phyloP scores from a whole-genome alignment of 805 yeast species.

The Priceomyces castillae region DNA sequence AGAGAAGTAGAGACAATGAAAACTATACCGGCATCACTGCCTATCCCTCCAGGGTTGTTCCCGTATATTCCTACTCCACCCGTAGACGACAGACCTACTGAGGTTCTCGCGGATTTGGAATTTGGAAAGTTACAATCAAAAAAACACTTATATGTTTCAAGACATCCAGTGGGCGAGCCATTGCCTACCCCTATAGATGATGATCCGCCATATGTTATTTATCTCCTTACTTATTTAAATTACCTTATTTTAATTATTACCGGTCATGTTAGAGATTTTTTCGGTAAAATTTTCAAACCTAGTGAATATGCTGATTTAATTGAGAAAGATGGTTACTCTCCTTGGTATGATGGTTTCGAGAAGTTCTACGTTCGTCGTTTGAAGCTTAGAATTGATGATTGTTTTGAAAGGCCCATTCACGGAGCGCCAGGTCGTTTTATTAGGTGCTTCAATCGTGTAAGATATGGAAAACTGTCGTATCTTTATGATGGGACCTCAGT shows the following conservation, averaged over 20 bases:
- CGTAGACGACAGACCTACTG: constrained; percentile 29
- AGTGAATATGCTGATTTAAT: constrained; percentile 62
- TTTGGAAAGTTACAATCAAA: constrained; percentile 67
- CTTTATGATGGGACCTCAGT: constrained; percentile 72
- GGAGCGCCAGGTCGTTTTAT: constrained; percentile 96
- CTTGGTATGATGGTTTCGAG: constrained; percentile 93
- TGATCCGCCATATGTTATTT: constrained; percentile 81
- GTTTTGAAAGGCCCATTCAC: constrained; percentile 93
- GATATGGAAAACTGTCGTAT: constrained; percentile 65
- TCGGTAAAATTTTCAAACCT: constrained; percentile 73
- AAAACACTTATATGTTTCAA: constrained; percentile 63
- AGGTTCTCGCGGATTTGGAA: constrained; percentile 53
- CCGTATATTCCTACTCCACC: constrained; percentile 39
- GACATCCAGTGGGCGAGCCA: constrained; percentile 55
- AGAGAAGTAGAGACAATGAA: background rate
- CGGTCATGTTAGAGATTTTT: constrained; percentile 88
- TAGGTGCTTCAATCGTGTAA: constrained; percentile 72
- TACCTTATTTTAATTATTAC: constrained; percentile 80
- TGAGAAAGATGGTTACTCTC: constrained; percentile 88
- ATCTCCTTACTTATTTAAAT: constrained; percentile 79
- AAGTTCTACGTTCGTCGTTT: constrained; percentile 89
- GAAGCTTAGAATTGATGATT: constrained; percentile 87
- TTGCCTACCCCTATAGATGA: constrained; percentile 66
- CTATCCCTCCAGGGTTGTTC: constrained; percentile 8
- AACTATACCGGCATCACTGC: constrained; percentile 1